phyloP scores from a whole-genome alignment of 2,329 filamentous ascomycete genomes.

The Talaromyces funiculosus region DNA sequence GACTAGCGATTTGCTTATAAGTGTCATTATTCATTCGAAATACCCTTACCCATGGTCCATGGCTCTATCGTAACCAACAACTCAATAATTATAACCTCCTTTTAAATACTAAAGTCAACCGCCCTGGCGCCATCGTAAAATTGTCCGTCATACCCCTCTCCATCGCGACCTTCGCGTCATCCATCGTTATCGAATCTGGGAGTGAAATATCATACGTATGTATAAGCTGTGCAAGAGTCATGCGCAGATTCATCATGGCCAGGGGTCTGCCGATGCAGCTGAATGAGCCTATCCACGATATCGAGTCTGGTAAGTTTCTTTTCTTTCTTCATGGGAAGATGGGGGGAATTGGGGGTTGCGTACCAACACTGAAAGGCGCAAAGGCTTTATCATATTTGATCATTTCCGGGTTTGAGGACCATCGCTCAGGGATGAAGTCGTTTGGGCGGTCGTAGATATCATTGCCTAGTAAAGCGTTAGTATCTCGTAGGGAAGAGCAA shows the following conservation, averaged over 20 bases:
- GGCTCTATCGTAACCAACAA: background rate
- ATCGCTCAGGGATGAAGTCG: slow-evolving; percentile 32
- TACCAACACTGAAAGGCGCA: slow-evolving; percentile 30
- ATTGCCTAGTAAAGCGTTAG: slow-evolving; percentile 16
- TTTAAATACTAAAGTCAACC: background rate
- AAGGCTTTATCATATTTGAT: slow-evolving; percentile 30
- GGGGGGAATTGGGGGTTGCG: background rate
- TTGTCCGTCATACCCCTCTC: background rate
- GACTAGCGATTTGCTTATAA: background rate
- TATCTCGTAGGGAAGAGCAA: no score
- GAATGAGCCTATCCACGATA: slow-evolving; percentile 19
- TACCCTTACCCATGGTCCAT: background rate
- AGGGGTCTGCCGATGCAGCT: slow-evolving; percentile 35
- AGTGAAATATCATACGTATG: slow-evolving; percentile 32
- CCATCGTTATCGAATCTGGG: slow-evolving; percentile 11
- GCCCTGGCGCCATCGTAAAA: slow-evolving; percentile 1
- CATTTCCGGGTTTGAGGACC: slow-evolving; percentile 29
- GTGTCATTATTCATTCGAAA: background rate
- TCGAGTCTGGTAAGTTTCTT: background rate
- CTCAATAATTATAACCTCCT: background rate
- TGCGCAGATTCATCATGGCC: slow-evolving; percentile 32
- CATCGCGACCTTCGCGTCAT: background rate
- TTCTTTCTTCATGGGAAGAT: background rate
- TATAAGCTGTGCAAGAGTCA: slow-evolving; percentile 29
- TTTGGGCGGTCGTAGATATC: slow-evolving; percentile 21